Conservation (phyloP, 441 rosid genomes). For the Populus hybrid region DNA sequence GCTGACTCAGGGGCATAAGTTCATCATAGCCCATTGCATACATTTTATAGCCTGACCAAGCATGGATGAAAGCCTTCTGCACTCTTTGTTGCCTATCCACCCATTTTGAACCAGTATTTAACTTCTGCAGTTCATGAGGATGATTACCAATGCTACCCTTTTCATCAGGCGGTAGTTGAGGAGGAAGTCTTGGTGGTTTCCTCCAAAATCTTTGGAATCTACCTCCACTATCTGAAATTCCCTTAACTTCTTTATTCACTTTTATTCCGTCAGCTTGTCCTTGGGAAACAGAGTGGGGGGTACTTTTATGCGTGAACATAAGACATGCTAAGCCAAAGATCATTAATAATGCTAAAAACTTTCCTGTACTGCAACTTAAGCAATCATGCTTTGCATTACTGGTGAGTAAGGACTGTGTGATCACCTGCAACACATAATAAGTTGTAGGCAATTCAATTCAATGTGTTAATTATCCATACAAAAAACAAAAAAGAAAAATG, state of each 20-base stretch:
- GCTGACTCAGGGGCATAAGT: constrained; percentile 78
- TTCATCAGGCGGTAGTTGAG: constrained; percentile 78
- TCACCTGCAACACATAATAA: constrained; percentile 40
- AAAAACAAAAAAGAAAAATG: background rate
- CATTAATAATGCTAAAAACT: constrained; percentile 55
- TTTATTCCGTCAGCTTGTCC: constrained; percentile 25
- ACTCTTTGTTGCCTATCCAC: constrained; percentile 58
- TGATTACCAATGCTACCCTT: constrained; percentile 29
- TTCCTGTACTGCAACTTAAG: constrained; percentile 72
- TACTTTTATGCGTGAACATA: constrained; percentile 44
- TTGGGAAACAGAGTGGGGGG: constrained; percentile 29
- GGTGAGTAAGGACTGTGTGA: constrained; percentile 58
- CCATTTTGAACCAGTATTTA: constrained; percentile 50
- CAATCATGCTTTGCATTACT: constrained; percentile 48
- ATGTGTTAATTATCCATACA: background rate
- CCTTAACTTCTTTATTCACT: constrained; percentile 32
- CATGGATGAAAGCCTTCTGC: constrained; percentile 80
- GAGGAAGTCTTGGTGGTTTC: constrained; percentile 84
- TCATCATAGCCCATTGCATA: constrained; percentile 93
- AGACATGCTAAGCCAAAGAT: constrained; percentile 66
- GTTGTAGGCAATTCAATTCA: background rate
- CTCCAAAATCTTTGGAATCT: constrained; percentile 59
- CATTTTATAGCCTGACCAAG: constrained; percentile 93
- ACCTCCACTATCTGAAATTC: constrained; percentile 30
- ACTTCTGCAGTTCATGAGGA: constrained; percentile 16